Evolutionary conservation across 768 basidiomycete genomes (phyloP), one percentile per base, ranked within the genome.

Genomic region (Pisolithus sp.): DNA sequence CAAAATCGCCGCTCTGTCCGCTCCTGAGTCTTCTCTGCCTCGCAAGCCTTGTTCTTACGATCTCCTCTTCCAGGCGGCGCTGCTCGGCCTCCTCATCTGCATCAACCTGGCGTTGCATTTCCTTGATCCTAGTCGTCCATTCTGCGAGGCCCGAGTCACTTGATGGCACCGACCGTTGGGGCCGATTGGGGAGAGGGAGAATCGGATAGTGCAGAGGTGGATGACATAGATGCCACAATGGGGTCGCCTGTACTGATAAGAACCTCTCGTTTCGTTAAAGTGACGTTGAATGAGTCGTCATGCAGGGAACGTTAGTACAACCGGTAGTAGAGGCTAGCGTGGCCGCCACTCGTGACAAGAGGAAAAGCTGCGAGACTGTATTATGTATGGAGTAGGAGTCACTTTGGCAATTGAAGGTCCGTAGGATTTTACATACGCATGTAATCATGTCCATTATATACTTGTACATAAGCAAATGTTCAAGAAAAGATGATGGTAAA

Each of bases 61-160:
- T 78, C 61, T 78, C 77, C 50, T 77, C 69, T 60, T 79, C 77
- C 2, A 92, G 75, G 50, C 82, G 75, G 46, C 76, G 79, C 62
- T 88, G 81, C 59, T 92, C 89, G 6, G 76, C 79, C 62, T 88
- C 87, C 52, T 89, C 88, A 55, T 89, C 85, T 13, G 83, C 82
- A 55, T 92, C 89, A 23, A 89, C 84, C 59, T 89, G 86, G 53
- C 81, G 78, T 63, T 90, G 89, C 66, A 91, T 69, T 15, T 81
- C 85, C 64, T 84, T 85, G 65, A 92, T 89, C 72, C 77, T 84
- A 68, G 71, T 83, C 13, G 88, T 79, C 89, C 89, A 91, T 65
- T 91, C 86, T 15, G 86, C 76, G n/a, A 89, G 74, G 46, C 80
- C 83, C 3, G 74, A 71, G 59, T 88, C 86, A 18, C 82, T n/a